Base-by-base conservation (phyloP, 177 flowering plant genomes). In the Tripterygium wilfordii region DNA sequence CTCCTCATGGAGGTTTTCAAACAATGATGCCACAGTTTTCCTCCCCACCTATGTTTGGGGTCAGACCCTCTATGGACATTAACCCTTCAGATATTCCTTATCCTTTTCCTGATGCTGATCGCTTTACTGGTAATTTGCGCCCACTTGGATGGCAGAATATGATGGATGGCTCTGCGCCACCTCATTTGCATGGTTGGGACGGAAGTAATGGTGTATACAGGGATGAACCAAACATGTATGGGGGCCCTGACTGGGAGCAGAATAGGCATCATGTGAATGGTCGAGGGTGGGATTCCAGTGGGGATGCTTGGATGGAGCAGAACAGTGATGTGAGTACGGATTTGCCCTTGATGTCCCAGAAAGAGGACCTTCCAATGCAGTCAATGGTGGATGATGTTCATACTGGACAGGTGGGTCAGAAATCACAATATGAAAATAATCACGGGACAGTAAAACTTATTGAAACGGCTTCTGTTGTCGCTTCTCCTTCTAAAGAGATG, bases 131-230 rank as follows among this genome's bases (percentile, higher is more conserved):
- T 38, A 95, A 77, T 69, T 63, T 70, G 14, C 88, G 82, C 18
- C 80, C 92, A 35, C 61, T 72, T 62, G 92, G 85, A 42, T 88
- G 96, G 96, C 83, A 63, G 51, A 80, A 72, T 67, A 71, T 75
- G 32, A 61, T 72, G 17, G 94, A 88, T 59, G 81, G 77, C 15
- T 44, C 83, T 16, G 69, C 61, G 17, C 71, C 78, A 36, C 63
- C 82, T 40, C 83, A 73, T 27, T 48, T 88, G 50, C 82, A 75
- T 73, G 90, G 81, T 41, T 90, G 97, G 96, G 90, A 80, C 65
- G 71, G 75, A 27, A 76, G 38, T 61, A 85, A 71, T 62, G 72
- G 78, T 48, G 61, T 61, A 44, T 73, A 67, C 44, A 74, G 89
- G 60, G 86, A 87, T 48, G 86, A 75, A 40, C 38, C 81, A 38